Evolutionary conservation across 495 filamentous ascomycete genomes (phyloP).

Genomic region (Chaetomidium leptoderma): DNA sequence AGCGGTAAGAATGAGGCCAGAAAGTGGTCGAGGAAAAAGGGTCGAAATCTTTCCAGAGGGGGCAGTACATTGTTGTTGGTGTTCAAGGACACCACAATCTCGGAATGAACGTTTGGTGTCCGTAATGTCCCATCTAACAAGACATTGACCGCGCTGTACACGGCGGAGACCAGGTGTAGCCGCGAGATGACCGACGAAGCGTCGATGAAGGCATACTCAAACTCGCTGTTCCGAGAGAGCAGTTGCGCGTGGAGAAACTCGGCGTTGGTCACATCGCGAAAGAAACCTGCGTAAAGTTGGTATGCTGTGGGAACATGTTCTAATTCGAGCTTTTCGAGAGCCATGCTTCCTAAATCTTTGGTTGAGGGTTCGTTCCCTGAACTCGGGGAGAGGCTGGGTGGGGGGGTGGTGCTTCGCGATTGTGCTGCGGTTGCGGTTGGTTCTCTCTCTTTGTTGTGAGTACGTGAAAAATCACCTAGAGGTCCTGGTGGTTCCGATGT

Average conservation of each 20-base stretch:
- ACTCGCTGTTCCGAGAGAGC: conserved; percentile 70
- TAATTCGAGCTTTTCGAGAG: conserved; percentile 54
- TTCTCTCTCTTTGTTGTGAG: no score
- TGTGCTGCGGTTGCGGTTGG: no score
- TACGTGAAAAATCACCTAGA: no score
- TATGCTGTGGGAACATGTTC: conserved; percentile 65
- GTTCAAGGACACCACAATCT: conserved; percentile 79
- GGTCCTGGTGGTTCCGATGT: no score
- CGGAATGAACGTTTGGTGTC: conserved; percentile 87
- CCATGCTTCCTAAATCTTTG: no score
- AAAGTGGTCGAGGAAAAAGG: neutral
- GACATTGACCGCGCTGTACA: conserved; percentile 72
- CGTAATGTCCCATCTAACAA: conserved; percentile 54
- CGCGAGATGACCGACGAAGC: conserved; percentile 65
- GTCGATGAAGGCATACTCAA: conserved; percentile 92
- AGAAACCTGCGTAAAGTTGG: conserved; percentile 67
- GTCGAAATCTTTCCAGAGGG: conserved; percentile 16
- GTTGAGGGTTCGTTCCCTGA: no score
- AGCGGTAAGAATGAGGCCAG: conserved; percentile 15
- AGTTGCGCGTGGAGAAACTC: conserved; percentile 74
- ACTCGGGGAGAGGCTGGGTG: no score
- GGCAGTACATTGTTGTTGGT: conserved; percentile 74
- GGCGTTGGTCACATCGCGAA: conserved; percentile 70
- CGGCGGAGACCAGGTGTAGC: conserved; percentile 67
- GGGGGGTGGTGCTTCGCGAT: no score